A percentile compares a stretch with the other conserved stretches of the same genome.
phyloP scores from a whole-genome alignment of 345 rosid genomes.

The Eucalyptus curtisii region DNA sequence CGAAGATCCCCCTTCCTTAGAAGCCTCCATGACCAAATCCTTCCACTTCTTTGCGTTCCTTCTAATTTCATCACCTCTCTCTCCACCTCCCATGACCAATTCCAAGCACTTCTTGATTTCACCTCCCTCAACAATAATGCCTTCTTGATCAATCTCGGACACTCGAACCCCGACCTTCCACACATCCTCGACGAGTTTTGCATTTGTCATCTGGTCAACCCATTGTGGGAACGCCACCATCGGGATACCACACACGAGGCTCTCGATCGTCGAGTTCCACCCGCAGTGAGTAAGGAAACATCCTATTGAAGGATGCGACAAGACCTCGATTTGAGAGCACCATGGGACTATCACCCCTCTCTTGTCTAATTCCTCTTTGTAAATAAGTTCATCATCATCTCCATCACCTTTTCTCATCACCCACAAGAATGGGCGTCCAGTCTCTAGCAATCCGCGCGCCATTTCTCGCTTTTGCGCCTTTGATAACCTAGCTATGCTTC shows the following conservation, averaged over 20 bases:
- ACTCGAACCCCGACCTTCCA: slow-evolving; percentile 15
- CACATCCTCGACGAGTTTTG: slow-evolving; percentile 15
- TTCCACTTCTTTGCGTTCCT: slow-evolving; percentile 16
- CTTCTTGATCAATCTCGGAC: not conserved
- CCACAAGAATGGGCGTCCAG: not conserved
- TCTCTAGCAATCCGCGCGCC: not conserved
- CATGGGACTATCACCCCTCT: not conserved
- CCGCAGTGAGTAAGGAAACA: not conserved
- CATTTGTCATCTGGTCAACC: slow-evolving; percentile 13
- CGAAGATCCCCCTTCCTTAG: slow-evolving; percentile 6
- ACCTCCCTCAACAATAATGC: slow-evolving; percentile 3
- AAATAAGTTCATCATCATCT: not conserved
- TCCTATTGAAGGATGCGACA: not conserved
- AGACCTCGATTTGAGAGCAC: not conserved
- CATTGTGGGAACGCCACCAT: slow-evolving; percentile 17
- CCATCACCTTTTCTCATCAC: not conserved
- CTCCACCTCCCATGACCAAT: slow-evolving; percentile 15
- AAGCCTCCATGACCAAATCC: slow-evolving; percentile 9
- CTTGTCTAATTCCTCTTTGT: not conserved
- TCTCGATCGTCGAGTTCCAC: not conserved
- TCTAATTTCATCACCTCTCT: slow-evolving; percentile 3
- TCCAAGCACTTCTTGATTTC: slow-evolving; percentile 22
- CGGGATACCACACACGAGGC: slow-evolving; percentile 2
- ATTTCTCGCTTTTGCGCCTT: not conserved
- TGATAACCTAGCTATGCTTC: not conserved